Base-by-base conservation (phyloP, 345 rosid genomes). In the Chamaenerion angustifolium region DNA sequence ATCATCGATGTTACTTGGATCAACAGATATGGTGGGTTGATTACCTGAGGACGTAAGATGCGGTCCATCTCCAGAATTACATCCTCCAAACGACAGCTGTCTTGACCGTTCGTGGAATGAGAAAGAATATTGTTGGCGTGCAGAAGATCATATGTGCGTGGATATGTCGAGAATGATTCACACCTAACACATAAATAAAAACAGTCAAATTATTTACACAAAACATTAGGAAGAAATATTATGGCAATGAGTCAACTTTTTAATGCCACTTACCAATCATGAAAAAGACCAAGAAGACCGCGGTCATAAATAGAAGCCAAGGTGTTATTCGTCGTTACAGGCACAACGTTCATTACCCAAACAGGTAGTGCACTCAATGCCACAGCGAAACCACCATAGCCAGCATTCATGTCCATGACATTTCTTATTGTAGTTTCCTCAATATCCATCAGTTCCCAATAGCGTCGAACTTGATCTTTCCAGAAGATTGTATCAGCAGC, bases 341-440 rank as follows among this genome's bases (percentile, higher is more conserved):
- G 99, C 56, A 84, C 88, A 37, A 76, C n/a, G 71, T 88, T 88
- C 95, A 88, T 92, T 61, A 92, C 86, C 95, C 95, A 87, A 51
- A 82, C 83, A 10, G 95, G 95, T 11, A 62, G 69, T 45, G 65
- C 57, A 55, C 61, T 76, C 75, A 84, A 61, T 45, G 90, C 85
- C 40, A 62, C 73, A 58, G 84, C 70, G 71, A 85, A 88, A 46
- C 99, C 99, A 48, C 96, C 96, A 43, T 68, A 44, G 64, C 64
- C 73, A 51, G 98, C 83, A 43, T 82, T 87, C 96, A 87, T 83
- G 60, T 92, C 95, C 96, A 92, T 80, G 66, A 80, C 72, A 68
- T 84, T 92, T 58, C 88, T 71, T 63, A 78, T 61, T 56, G 78
- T 80, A 4, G 68, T 71, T 64, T 57, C 60, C 12, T 55, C 74